Conservation (phyloP, 768 basidiomycete genomes). For the Agrocybe praecox region DNA sequence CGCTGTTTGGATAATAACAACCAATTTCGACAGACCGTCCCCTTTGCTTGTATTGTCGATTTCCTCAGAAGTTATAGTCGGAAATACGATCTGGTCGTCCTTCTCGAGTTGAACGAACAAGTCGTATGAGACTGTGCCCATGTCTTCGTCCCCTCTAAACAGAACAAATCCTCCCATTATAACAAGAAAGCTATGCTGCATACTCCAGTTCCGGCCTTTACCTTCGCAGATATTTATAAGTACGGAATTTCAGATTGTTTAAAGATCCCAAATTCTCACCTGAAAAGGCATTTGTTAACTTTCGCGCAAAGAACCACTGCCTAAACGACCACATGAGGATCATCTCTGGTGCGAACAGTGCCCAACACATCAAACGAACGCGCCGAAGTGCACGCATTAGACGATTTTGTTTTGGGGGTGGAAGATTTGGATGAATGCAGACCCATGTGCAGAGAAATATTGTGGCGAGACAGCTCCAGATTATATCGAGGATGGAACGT, state of each 20-base stretch:
- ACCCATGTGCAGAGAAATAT: conserved; percentile 17
- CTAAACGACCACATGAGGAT: conserved; percentile 10
- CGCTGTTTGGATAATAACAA: conserved; percentile 30
- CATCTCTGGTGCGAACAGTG: conserved; percentile 12
- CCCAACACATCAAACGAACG: conserved; percentile 1
- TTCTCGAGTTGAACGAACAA: neutral
- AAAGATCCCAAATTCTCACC: too few relatives aligned
- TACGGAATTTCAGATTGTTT: too few relatives aligned
- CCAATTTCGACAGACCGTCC: conserved; percentile 27
- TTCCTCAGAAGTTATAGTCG: conserved; percentile 12
- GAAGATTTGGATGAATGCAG: conserved; percentile 15
- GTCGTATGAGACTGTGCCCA: neutral
- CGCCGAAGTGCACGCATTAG: neutral
- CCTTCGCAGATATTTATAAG: neutral
- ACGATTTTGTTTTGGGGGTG: neutral
- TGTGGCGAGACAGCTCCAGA: conserved; percentile 15
- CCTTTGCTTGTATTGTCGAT: conserved; percentile 35
- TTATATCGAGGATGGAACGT: conserved; percentile 8
- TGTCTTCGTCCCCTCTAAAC: neutral
- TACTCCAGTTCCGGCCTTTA: conserved; percentile 3
- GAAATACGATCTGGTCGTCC: conserved; percentile 5
- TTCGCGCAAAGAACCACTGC: conserved; percentile 9
- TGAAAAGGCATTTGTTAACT: neutral
- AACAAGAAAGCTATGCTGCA: conserved; percentile 12
- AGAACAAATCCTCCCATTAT: conserved; percentile 15